Evolutionary conservation across 2,329 filamentous ascomycete species (phyloP).

Genomic region (Aspergillus calidoustus): DNA sequence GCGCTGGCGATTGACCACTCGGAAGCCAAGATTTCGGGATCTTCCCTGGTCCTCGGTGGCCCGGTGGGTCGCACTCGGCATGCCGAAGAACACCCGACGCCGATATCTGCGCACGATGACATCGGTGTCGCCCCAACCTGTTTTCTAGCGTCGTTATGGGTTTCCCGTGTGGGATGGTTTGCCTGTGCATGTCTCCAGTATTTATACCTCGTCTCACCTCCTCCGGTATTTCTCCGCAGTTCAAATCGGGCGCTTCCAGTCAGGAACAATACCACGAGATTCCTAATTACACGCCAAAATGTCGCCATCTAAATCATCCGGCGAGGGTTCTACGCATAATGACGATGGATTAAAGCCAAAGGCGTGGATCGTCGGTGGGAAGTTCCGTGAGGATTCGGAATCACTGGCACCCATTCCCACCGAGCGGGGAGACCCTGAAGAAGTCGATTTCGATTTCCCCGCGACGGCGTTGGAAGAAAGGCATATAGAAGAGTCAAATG

Average conservation of each 20-base stretch:
- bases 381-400: slow-evolving; percentile 29
- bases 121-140: background rate
- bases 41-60: background rate
- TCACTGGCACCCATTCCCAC: slow-evolving; percentile 23
- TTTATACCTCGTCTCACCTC: background rate
- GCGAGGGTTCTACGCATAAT: background rate
- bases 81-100: background rate
- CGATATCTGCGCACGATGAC: background rate
- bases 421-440: slow-evolving; percentile 29
- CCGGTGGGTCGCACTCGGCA: background rate
- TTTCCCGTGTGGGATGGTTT: background rate
- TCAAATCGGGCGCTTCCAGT: background rate
- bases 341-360: background rate
- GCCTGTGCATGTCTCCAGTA: background rate
- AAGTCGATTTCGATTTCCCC: slow-evolving; percentile 55
- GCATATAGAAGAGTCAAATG: slow-evolving; percentile 46
- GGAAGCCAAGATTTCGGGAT: background rate
- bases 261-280: background rate
- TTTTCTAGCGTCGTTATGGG: background rate
- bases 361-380: slow-evolving; percentile 32
- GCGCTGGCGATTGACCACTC: background rate
- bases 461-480: slow-evolving; percentile 52
- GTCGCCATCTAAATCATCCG: background rate
- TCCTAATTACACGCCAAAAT: background rate
- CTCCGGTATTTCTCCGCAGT: background rate